Base-by-base conservation (phyloP, 2,329 filamentous ascomycete species). In the Emergomyces pasteurianus region DNA sequence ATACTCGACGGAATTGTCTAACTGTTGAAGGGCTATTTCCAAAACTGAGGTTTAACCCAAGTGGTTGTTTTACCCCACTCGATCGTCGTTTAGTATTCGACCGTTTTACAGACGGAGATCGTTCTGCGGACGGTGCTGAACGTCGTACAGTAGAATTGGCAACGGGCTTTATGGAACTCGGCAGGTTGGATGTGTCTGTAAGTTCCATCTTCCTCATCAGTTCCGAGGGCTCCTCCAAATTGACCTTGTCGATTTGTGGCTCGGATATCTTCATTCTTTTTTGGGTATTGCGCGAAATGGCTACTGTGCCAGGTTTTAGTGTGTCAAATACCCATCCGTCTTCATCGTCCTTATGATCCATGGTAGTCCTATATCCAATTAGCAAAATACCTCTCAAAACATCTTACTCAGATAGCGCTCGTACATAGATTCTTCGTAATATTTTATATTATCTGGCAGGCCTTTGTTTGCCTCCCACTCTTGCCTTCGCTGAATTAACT, bases 251-350 rank as follows among this genome's bases (percentile, higher is more conserved):
- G 47, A 72, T 62, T 5, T 65, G 58, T 9, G 67, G 75, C 0
- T 78, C 74, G 46, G 65, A 74, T 40, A 77, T 69, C 65, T 79
- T 82, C 62, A 77, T 73, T 61, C 76, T 75, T 67, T 76, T 81
- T 64, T 62, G 69, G 28, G 63, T 84, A 67, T 83, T 78, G 61
- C 78, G 83, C 3, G 83, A 80, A 3, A 78, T 81, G 38, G 86
- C 79, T 63, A 78, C 74, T 0, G 88, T 90, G 8, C 79, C 74
- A 12, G 83, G 82, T 73, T 89, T 94, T 70, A 97, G 86, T 0
- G 92, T 97, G 70, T 96, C 92, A 71, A 97, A 97, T 1, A 95
- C 87, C 92, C 92, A 97, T 65, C 89, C 92, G 65, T 96, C 90
- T 18, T 89, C 81, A 5, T 91, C 86, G 43, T 83, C 79, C 65